Percentiles rank a stretch among this genome's conserved stretches.
phyloP scores from a whole-genome alignment of 2,329 filamentous ascomycete genomes.

The Venturia asperata region DNA sequence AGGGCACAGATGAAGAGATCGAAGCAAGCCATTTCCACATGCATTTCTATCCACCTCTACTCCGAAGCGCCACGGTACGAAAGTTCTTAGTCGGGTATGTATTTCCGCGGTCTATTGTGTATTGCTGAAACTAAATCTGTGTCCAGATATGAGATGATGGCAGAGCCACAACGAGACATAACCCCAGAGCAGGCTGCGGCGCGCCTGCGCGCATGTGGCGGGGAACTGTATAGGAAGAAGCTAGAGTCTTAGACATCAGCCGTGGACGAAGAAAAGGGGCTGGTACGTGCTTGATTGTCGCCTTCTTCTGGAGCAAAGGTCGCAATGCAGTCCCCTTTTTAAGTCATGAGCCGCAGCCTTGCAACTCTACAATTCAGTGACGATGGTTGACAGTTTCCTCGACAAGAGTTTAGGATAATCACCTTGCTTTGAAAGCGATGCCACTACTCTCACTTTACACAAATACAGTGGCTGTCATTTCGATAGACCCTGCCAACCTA shows the following conservation, averaged over 20 bases:
- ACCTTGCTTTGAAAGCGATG: not conserved
- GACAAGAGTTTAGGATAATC: not conserved
- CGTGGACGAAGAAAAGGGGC: not conserved
- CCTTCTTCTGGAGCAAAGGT: not conserved
- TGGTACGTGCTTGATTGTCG: not conserved
- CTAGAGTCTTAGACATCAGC: slow-evolving; percentile 26
- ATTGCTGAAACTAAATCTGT: slow-evolving; percentile 3
- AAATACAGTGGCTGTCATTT: not conserved
- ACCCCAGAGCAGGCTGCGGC: slow-evolving; percentile 91
- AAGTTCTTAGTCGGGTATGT: slow-evolving; percentile 83
- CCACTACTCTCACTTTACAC: not conserved
- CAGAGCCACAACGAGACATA: slow-evolving; percentile 95
- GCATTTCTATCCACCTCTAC: slow-evolving; percentile 92
- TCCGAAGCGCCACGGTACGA: slow-evolving; percentile 85
- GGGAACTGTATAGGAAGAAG: slow-evolving; percentile 73
- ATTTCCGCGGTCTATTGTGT: slow-evolving; percentile 1
- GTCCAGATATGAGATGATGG: slow-evolving; percentile 76
- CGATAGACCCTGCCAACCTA: not conserved
- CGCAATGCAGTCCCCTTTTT: not conserved
- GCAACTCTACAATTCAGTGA: not conserved
- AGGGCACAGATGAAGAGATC: slow-evolving; percentile 72
- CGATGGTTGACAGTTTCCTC: too few species aligned
- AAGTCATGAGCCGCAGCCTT: not conserved
- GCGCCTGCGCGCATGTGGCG: slow-evolving; percentile 66
- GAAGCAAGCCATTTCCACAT: slow-evolving; percentile 89